These are phyloP conservation scores for Yamadazyma scolyti DNA, from an alignment of 805 yeast genomes.

Conservation along the genomic window DNA sequence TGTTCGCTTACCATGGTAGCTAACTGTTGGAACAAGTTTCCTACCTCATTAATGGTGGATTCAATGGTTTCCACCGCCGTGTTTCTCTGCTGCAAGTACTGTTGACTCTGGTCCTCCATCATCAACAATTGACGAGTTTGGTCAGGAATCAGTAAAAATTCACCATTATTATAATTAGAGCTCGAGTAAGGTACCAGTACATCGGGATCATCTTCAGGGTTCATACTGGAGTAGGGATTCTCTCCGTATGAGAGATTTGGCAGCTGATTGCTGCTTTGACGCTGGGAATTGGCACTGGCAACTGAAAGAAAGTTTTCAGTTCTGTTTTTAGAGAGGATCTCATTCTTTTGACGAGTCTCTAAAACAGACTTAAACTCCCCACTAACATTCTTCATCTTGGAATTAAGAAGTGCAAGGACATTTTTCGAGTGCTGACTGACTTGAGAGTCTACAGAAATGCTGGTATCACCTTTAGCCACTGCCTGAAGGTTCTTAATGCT, in stretches of 20 bases:
- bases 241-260: constrained; percentile 23
- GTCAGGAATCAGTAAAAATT: constrained; percentile 69
- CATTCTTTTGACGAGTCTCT: constrained; percentile 80
- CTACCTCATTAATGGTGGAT: constrained; percentile 95
- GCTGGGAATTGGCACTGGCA: constrained; percentile 16
- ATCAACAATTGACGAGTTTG: constrained; percentile 76
- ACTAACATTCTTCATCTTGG: constrained; percentile 86
- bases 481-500: constrained; percentile 59
- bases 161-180: constrained; percentile 28
- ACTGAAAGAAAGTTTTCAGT: constrained; percentile 78
- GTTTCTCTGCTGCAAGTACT: constrained; percentile 78
- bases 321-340: constrained; percentile 73
- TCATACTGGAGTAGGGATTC: constrained; percentile 8
- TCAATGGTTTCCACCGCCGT: constrained; percentile 95
- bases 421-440: constrained; percentile 73
- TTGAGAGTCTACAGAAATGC: constrained; percentile 51
- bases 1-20: constrained; percentile 98
- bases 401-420: constrained; percentile 81
- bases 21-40: constrained; percentile 87
- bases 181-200: constrained; percentile 23
- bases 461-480: constrained; percentile 43
- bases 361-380: constrained; percentile 90
- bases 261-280: constrained; percentile 20
- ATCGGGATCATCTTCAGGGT: constrained; percentile 24
- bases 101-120: constrained; percentile 72